A percentile compares a stretch with the other conserved stretches of the same genome.
phyloP scores from a whole-genome alignment of 2,329 filamentous ascomycete species.

The Pseudogymnoascus sp. region DNA sequence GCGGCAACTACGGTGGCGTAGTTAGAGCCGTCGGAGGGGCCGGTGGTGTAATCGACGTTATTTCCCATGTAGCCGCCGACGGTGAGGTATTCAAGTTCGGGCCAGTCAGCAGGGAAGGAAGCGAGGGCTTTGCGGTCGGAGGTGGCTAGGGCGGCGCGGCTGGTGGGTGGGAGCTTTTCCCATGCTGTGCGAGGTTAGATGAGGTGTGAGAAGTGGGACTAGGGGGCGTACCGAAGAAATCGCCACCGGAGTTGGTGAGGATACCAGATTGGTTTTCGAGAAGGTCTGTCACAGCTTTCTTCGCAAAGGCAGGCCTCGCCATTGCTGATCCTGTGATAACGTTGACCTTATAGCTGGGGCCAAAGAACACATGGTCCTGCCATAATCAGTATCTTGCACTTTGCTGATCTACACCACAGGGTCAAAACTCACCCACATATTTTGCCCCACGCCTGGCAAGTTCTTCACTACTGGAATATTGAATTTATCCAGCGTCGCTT shows the following conservation, averaged over 20 bases:
- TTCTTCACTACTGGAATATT: constrained; percentile 38
- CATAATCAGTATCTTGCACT: neutral
- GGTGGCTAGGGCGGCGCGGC: neutral
- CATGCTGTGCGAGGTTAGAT: neutral
- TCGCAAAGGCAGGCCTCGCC: constrained; percentile 1
- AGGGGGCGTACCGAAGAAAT: neutral
- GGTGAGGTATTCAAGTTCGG: neutral
- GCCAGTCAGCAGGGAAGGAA: constrained; percentile 8
- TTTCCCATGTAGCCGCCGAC: neutral
- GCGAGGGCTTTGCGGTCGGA: neutral
- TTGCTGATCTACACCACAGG: constrained; percentile 22
- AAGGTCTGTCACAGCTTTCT: constrained; percentile 10
- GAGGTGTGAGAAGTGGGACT: neutral
- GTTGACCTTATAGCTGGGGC: neutral
- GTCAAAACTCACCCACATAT: constrained; percentile 52
- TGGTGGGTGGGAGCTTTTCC: constrained; percentile 2
- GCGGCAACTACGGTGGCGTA: constrained; percentile 29
- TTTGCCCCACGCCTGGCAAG: constrained; percentile 56
- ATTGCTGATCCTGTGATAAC: neutral
- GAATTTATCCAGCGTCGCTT: neutral
- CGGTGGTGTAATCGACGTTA: neutral
- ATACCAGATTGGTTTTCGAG: neutral
- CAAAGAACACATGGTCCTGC: constrained; percentile 2
- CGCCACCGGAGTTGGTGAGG: neutral
- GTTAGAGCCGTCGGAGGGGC: constrained; percentile 27